Evolutionary conservation across 345 rosid genomes (phyloP).

Genomic region (Brassica nigra): DNA sequence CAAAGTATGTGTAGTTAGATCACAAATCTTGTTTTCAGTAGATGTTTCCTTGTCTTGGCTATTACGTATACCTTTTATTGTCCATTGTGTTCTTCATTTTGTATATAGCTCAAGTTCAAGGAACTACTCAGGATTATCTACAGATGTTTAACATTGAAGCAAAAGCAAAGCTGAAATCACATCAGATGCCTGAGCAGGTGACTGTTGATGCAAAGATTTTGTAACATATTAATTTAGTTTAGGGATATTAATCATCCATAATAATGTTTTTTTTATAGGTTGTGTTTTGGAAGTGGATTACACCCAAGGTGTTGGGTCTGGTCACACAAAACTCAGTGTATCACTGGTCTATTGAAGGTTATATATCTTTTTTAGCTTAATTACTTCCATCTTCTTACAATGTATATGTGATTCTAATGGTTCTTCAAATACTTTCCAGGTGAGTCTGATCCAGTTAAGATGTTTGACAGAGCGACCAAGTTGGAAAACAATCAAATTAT

Average conservation of each 20-base stretch:
- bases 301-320: constrained; percentile 87
- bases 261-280: constrained; percentile 53
- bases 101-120: constrained; percentile 87
- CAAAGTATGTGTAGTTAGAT: background rate
- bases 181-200: constrained; percentile 99
- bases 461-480: constrained; percentile 97
- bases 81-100: constrained; percentile 17
- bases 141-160: constrained; percentile 98
- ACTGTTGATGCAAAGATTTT: constrained; percentile 22
- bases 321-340: constrained; percentile 88
- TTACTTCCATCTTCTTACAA: background rate
- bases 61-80: background rate
- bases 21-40: constrained; percentile 10
- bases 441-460: constrained; percentile 93
- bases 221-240: too few relatives aligned
- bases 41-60: constrained; percentile 3
- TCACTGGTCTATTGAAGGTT: constrained; percentile 99
- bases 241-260: constrained; percentile 12
- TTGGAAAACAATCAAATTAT: constrained; percentile 92
- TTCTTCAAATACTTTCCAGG: constrained; percentile 48
- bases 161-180: constrained; percentile 90
- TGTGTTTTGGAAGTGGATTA: constrained; percentile 98
- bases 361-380: constrained; percentile 21
- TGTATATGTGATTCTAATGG: constrained; percentile 14
- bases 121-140: constrained; percentile 95